These are phyloP conservation scores for Lagerstroemia speciosa DNA, from an alignment of 345 rosid genomes.

Conservation along the genomic window DNA sequence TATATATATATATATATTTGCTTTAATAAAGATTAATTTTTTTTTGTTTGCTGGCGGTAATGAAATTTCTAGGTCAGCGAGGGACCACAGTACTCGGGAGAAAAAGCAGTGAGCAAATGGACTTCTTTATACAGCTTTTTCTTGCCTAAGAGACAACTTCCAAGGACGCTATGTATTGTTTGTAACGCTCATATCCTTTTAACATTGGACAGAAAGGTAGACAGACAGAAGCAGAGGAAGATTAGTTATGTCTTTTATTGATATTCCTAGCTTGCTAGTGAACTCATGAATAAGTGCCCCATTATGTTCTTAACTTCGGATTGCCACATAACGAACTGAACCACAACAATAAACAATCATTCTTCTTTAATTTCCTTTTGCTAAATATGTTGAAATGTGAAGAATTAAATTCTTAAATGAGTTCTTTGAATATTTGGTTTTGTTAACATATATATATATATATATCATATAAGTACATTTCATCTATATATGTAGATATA, in stretches of 20 bases:
- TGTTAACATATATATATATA: too few relatives aligned
- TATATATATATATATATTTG: not conserved
- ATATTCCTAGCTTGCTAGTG: not conserved
- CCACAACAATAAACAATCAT: not conserved
- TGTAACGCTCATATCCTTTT: constrained; percentile 4
- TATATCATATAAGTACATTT: too few relatives aligned
- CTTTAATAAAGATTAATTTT: not conserved
- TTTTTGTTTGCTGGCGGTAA: not conserved
- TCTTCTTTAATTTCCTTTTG: too few relatives aligned
- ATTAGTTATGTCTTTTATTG: not conserved
- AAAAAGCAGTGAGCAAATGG: constrained; percentile 24
- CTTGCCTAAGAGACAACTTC: constrained; percentile 33
- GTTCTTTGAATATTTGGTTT: too few relatives aligned
- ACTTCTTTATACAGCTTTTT: constrained; percentile 48
- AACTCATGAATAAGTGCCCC: not conserved
- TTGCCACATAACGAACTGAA: not conserved
- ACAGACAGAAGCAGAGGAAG: constrained; percentile 13
- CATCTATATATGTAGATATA: too few relatives aligned
- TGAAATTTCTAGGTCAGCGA: not conserved
- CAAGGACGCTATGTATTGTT: constrained; percentile 40
- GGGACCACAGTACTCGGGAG: constrained; percentile 14
- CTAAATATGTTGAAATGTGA: too few relatives aligned
- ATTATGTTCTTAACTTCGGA: not conserved
- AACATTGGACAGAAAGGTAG: constrained; percentile 21
- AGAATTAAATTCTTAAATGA: too few relatives aligned